Conservation (phyloP, 805 yeast species). For the Candida maltosa region DNA sequence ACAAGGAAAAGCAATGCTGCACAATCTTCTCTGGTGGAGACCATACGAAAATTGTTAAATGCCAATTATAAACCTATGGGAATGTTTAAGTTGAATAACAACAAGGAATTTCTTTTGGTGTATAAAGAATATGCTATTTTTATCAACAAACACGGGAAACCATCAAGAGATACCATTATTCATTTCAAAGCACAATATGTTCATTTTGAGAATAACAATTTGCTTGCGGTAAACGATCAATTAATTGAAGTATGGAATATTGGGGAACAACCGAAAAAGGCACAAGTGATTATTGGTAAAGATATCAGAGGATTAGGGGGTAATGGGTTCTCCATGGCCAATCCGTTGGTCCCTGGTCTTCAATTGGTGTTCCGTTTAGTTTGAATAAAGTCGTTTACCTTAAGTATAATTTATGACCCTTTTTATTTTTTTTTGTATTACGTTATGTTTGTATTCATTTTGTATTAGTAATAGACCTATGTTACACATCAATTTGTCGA, state of each 20-base stretch:
- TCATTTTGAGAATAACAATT: constrained; percentile 30
- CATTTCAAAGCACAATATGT: constrained; percentile 35
- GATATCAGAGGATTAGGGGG: constrained; percentile 42
- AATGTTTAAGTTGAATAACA: constrained; percentile 57
- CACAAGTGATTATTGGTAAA: constrained; percentile 72
- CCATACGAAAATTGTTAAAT: constrained; percentile 38
- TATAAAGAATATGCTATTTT: constrained; percentile 71
- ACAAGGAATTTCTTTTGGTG: constrained; percentile 55
- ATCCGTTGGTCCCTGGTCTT: constrained; percentile 60
- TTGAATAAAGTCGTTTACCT: no score
- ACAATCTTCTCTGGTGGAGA: constrained; percentile 20
- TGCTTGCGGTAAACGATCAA: constrained; percentile 56
- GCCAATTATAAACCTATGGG: constrained; percentile 53
- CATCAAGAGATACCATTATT: constrained; percentile 42
- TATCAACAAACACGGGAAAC: constrained; percentile 55
- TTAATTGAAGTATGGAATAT: constrained; percentile 68
- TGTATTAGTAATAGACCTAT: no score
- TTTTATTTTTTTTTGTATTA: background rate
- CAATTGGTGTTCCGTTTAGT: constrained; percentile 47
- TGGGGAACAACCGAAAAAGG: constrained; percentile 40
- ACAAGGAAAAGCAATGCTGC: constrained; percentile 13
- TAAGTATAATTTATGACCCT: no score
- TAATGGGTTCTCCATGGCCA: constrained; percentile 47
- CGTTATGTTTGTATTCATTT: background rate
- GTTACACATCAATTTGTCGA: constrained; percentile 15